Percentiles rank a stretch among this genome's conserved stretches.
phyloP scores from a whole-genome alignment of 2,329 filamentous ascomycete genomes.

The Diaporthe destruens region DNA sequence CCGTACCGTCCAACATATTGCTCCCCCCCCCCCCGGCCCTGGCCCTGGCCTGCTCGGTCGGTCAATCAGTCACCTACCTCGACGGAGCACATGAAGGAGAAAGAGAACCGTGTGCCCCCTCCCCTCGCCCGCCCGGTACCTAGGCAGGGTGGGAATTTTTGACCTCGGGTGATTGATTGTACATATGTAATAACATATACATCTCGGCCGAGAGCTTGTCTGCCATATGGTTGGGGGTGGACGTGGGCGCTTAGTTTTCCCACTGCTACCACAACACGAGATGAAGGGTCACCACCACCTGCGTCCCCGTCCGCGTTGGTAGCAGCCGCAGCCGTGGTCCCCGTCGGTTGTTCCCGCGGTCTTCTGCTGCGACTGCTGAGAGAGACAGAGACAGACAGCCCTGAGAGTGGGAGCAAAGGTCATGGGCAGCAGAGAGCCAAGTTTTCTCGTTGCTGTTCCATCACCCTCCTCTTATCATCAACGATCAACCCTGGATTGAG shows the following conservation, averaged over 20 bases:
- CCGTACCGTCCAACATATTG: too few species aligned
- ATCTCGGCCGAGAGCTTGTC: constrained; percentile 31
- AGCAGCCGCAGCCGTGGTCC: constrained; percentile 11
- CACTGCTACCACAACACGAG: constrained; percentile 1
- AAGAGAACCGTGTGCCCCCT: not conserved
- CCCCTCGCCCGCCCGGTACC: too few species aligned
- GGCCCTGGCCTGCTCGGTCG: too few species aligned
- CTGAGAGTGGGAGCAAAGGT: too few species aligned
- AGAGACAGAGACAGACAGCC: too few species aligned
- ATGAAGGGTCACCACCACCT: constrained; percentile 7
- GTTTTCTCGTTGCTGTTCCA: not conserved
- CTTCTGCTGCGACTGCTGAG: not conserved
- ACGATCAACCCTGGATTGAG: constrained; percentile 3
- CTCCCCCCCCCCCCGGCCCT: too few species aligned
- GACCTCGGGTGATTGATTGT: too few species aligned
- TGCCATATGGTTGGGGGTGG: not conserved
- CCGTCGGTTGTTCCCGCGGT: constrained; percentile 11
- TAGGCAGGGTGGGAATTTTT: too few species aligned
- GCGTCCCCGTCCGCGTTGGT: constrained; percentile 1
- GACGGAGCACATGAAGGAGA: too few species aligned
- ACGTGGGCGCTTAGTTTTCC: not conserved
- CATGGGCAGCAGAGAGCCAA: too few species aligned
- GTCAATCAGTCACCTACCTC: too few species aligned
- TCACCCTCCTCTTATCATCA: not conserved
- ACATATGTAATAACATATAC: too few species aligned